These are phyloP conservation scores for Mrakia gelida DNA, from an alignment of 768 basidiomycete genomes.

Conservation along the genomic window DNA sequence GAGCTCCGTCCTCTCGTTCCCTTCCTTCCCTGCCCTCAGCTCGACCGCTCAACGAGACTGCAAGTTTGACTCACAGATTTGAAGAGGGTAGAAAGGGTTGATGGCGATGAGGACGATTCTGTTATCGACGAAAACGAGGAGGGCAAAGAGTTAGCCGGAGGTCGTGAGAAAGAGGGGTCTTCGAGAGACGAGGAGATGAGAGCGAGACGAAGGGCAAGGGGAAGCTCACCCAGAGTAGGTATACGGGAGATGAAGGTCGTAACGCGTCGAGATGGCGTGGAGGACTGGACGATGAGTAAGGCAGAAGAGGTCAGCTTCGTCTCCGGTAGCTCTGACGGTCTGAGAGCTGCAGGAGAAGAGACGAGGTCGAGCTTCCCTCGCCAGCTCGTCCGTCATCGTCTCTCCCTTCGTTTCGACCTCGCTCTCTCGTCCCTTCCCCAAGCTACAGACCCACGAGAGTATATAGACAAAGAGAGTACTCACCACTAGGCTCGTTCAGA, in stretches of 20 bases:
- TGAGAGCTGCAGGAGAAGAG: background rate
- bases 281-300: constrained; percentile 2
- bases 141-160: background rate
- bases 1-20: too few relatives aligned
- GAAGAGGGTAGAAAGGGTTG: constrained; percentile 97
- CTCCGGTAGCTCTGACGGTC: background rate
- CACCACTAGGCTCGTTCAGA: constrained; percentile 95
- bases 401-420: too few relatives aligned
- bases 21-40: background rate
- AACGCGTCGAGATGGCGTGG: constrained; percentile 31
- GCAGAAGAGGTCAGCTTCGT: background rate
- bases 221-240: constrained; percentile 74
- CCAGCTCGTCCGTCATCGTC: background rate
- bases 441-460: too few relatives aligned
- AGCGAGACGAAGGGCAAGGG: background rate
- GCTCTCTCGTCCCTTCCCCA: too few relatives aligned
- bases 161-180: background rate
- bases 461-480: constrained; percentile 37
- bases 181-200: background rate
- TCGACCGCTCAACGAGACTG: background rate
- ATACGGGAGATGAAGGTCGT: constrained; percentile 94
- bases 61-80: constrained; percentile 59
- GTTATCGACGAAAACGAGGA: background rate
- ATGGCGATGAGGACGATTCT: constrained; percentile 65
- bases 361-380: background rate